Percentiles rank a stretch among this genome's conserved stretches.
Evolutionary conservation across 352 stramenopile species (phyloP).

Genomic region (Phytophthora boehmeriae): DNA sequence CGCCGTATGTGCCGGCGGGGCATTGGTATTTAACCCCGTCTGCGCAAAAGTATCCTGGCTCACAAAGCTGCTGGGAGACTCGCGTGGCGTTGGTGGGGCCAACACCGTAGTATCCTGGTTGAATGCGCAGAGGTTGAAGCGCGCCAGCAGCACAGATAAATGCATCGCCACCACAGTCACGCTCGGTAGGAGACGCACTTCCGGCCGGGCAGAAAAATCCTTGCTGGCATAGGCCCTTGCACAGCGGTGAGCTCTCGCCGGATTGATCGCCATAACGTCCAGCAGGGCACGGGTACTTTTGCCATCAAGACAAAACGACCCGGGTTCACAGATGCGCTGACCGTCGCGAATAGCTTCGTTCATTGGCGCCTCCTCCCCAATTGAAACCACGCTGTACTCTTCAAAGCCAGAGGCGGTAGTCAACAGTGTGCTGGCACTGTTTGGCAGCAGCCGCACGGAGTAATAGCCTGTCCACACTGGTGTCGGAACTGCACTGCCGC

Average conservation of each 20-base stretch:
- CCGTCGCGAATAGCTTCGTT: constrained; percentile 47
- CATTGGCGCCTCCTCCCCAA: constrained; percentile 17
- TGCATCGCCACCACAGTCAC: constrained; percentile 46
- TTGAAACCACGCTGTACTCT: constrained; percentile 6
- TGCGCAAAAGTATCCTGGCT: constrained; percentile 77
- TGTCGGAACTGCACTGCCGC: constrained; percentile 54
- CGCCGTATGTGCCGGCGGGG: constrained; percentile 73
- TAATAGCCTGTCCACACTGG: constrained; percentile 71
- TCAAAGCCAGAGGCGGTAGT: constrained; percentile 16
- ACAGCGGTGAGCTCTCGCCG: constrained; percentile 60
- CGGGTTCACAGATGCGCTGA: constrained; percentile 64
- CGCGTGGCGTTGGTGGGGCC: constrained; percentile 59
- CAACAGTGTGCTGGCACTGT: constrained; percentile 7
- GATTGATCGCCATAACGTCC: constrained; percentile 56
- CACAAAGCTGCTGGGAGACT: constrained; percentile 66
- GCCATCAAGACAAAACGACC: constrained; percentile 70
- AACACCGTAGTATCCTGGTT: constrained; percentile 74
- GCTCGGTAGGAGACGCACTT: constrained; percentile 46
- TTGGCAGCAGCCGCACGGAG: constrained; percentile 34
- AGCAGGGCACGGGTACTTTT: constrained; percentile 60
- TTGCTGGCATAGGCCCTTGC: constrained; percentile 58
- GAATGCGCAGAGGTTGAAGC: constrained; percentile 30
- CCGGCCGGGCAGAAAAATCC: constrained; percentile 72
- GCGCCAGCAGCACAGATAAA: constrained; percentile 66
- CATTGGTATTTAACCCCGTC: constrained; percentile 74